Percentiles rank a stretch among this genome's conserved stretches.
phyloP scores from a whole-genome alignment of 306 rosid genomes.

The Geum urbanum region DNA sequence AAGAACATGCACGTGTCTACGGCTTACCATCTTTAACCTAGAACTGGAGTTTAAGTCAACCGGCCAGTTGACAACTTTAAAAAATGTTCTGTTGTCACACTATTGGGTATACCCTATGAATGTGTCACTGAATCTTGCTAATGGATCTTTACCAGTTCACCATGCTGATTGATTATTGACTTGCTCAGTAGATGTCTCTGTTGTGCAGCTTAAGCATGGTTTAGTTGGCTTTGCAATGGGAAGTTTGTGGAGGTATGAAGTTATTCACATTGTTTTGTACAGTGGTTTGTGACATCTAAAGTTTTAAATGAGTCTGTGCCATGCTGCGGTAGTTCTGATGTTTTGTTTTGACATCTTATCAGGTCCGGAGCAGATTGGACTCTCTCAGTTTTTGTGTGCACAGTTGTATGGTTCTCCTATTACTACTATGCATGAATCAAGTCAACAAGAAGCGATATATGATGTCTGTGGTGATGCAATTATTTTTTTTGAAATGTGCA shows the following conservation, averaged over 20 bases:
- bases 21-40: background rate
- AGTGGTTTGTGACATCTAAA: background rate
- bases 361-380: conserved; percentile 77
- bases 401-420: conserved; percentile 64
- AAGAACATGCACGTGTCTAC: background rate
- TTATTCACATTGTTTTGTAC: conserved; percentile 11
- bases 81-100: background rate
- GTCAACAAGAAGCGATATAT: conserved; percentile 12
- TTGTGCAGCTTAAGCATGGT: conserved; percentile 93
- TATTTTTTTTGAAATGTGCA: conserved; percentile 23
- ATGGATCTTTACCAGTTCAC: background rate
- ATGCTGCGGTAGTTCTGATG: background rate
- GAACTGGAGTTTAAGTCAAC: background rate
- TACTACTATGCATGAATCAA: conserved; percentile 16
- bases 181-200: conserved; percentile 37
- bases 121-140: background rate
- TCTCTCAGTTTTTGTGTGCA: conserved; percentile 68
- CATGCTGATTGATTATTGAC: conserved; percentile 14
- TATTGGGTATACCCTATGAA: background rate
- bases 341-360: conserved; percentile 33
- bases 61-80: background rate
- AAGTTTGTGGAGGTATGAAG: conserved; percentile 82
- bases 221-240: conserved; percentile 84
- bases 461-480: conserved; percentile 6
- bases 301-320: background rate